Conservation (phyloP, 192 early-diverging fungal genomes). For the Backusella morwellensis region DNA sequence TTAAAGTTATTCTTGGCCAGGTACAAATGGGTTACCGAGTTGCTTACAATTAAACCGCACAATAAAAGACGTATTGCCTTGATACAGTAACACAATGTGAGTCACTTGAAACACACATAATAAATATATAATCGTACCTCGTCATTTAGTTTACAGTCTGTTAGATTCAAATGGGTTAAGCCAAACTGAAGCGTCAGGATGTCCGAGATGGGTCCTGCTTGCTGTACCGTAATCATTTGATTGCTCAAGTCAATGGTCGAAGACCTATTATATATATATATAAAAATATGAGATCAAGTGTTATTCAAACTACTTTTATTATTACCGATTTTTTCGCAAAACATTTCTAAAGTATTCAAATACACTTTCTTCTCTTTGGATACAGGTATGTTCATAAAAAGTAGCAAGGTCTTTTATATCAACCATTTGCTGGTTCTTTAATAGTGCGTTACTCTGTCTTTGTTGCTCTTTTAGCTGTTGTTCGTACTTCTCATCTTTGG, state of each 20-base stretch:
- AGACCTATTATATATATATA: not conserved
- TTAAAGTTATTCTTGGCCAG: constrained; percentile 68
- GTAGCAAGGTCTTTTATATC: constrained; percentile 9
- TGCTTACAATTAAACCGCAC: constrained; percentile 68
- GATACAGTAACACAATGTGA: not conserved
- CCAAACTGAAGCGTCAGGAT: constrained; percentile 75
- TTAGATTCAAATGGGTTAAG: constrained; percentile 58
- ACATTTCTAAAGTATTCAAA: constrained; percentile 15
- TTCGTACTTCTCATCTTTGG: constrained; percentile 10
- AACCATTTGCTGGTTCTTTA: not conserved
- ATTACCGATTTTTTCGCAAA: constrained; percentile 12
- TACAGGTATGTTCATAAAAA: constrained; percentile 26
- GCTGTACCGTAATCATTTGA: constrained; percentile 47
- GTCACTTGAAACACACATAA: not conserved
- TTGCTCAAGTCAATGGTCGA: constrained; percentile 24
- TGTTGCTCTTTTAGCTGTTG: not conserved
- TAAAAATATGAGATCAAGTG: not conserved
- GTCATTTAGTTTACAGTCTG: constrained; percentile 73
- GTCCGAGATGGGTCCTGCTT: constrained; percentile 70
- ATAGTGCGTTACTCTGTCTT: not conserved
- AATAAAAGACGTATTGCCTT: constrained; percentile 59
- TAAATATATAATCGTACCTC: constrained; percentile 36
- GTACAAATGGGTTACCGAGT: constrained; percentile 61
- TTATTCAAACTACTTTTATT: not conserved
- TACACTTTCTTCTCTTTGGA: constrained; percentile 22